Conservation (phyloP, 1,284 basidiomycete genomes). For the Leccinum angustisporum region DNA sequence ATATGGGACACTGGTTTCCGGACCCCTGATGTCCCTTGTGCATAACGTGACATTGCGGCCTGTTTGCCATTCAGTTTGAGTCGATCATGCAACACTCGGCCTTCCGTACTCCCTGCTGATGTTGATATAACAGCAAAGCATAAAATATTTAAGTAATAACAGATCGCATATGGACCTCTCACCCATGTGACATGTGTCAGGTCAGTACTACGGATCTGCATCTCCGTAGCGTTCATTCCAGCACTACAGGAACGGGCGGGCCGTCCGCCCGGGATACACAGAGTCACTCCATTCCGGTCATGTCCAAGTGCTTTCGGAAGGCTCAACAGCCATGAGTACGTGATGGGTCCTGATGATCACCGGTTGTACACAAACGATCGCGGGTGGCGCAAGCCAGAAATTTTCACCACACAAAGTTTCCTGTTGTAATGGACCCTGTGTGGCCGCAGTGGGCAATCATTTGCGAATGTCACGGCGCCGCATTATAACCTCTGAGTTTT, state of each 20-base stretch:
- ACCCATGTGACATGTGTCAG: background rate
- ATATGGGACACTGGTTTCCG: background rate
- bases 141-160: background rate
- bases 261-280: background rate
- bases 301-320: background rate
- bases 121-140: background rate
- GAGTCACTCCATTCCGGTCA: background rate
- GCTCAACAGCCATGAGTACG: background rate
- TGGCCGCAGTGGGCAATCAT: background rate
- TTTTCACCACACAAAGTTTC: background rate
- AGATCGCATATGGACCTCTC: background rate
- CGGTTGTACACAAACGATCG: background rate
- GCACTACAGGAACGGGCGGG: background rate
- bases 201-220: background rate
- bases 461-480: background rate
- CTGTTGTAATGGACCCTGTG: background rate
- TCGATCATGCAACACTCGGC: background rate
- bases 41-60: background rate
- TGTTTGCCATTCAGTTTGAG: background rate
- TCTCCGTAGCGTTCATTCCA: background rate
- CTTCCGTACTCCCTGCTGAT: background rate
- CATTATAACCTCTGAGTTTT: background rate
- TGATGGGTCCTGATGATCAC: background rate
- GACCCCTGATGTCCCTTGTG: background rate
- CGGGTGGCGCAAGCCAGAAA: background rate